A percentile compares a stretch with the other conserved stretches of the same genome.
Evolutionary conservation across 2,329 filamentous ascomycete species (phyloP).

Genomic region (Aureobasidium lini): DNA sequence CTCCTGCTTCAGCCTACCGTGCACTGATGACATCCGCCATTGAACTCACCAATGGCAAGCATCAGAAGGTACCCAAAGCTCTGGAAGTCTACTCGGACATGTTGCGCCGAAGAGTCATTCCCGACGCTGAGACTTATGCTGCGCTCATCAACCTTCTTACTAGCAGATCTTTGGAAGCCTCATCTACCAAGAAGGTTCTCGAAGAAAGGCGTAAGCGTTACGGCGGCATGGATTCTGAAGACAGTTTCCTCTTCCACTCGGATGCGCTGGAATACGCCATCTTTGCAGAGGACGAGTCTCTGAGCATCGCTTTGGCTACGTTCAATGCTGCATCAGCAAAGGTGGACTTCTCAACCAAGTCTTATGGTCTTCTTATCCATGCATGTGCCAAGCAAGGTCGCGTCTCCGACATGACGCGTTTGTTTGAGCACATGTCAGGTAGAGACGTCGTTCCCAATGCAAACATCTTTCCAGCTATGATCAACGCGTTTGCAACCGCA

Average conservation of each 20-base stretch:
- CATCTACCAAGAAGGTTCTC: slow-evolving; percentile 61
- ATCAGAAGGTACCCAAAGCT: slow-evolving; percentile 81
- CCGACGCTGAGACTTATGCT: slow-evolving; percentile 79
- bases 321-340: slow-evolving; percentile 68
- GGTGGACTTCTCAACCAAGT: slow-evolving; percentile 66
- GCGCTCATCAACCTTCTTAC: slow-evolving; percentile 79
- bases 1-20: slow-evolving; percentile 84
- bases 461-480: slow-evolving; percentile 85
- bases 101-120: slow-evolving; percentile 74
- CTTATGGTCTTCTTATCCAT: slow-evolving; percentile 77
- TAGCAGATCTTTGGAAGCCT: slow-evolving; percentile 70
- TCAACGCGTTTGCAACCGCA: slow-evolving; percentile 77
- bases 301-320: slow-evolving; percentile 76
- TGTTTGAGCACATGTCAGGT: slow-evolving; percentile 87
- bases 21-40: slow-evolving; percentile 79
- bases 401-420: slow-evolving; percentile 78
- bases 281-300: slow-evolving; percentile 75
- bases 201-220: slow-evolving; percentile 79
- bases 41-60: slow-evolving; percentile 67
- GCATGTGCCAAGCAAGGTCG: slow-evolving; percentile 78
- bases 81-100: slow-evolving; percentile 95
- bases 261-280: slow-evolving; percentile 83
- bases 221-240: slow-evolving; percentile 74
- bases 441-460: slow-evolving; percentile 67
- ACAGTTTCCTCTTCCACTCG: slow-evolving; percentile 82